A percentile compares a stretch with the other conserved stretches of the same genome.
Evolutionary conservation across 2,329 filamentous ascomycete species (phyloP).

Genomic region (Blumeriella jaapii): DNA sequence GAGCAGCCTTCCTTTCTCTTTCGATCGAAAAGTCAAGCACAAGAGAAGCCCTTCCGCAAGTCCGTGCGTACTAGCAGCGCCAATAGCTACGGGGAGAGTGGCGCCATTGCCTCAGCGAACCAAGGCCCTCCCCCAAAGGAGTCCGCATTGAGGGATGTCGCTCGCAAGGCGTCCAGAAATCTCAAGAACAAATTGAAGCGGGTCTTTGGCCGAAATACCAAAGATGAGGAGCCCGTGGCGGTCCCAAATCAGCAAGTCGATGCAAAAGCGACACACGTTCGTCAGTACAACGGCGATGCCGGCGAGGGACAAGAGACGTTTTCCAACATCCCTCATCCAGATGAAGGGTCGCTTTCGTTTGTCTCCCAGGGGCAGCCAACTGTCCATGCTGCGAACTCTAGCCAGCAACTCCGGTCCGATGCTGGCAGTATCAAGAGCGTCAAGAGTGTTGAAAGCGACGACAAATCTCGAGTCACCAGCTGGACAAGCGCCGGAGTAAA

Average conservation of each 20-base stretch:
- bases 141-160: slow-evolving; percentile 36
- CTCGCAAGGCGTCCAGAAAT: slow-evolving; percentile 49
- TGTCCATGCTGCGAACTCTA: slow-evolving; percentile 36
- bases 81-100: slow-evolving; percentile 28
- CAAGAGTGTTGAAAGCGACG: slow-evolving; percentile 33
- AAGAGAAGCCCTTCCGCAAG: slow-evolving; percentile 32
- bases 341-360: slow-evolving; percentile 35
- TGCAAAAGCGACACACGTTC: slow-evolving; percentile 28
- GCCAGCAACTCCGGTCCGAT: slow-evolving; percentile 38
- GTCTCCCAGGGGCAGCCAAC: slow-evolving; percentile 40
- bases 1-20: slow-evolving; percentile 37
- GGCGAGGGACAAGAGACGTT: slow-evolving; percentile 26
- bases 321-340: slow-evolving; percentile 27
- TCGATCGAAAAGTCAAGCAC: slow-evolving; percentile 27
- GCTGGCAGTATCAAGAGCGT: slow-evolving; percentile 44
- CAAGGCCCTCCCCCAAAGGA: slow-evolving; percentile 21
- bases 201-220: slow-evolving; percentile 36
- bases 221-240: slow-evolving; percentile 24
- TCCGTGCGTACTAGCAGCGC: slow-evolving; percentile 38
- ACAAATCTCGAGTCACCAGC: slow-evolving; percentile 58
- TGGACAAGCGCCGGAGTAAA: slow-evolving; percentile 55
- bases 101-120: slow-evolving; percentile 23
- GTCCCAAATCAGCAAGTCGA: slow-evolving; percentile 43
- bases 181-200: slow-evolving; percentile 50
- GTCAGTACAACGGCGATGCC: slow-evolving; percentile 17